These are phyloP conservation scores for Brassica napus DNA, from an alignment of 345 rosid species.

Conservation along the genomic window DNA sequence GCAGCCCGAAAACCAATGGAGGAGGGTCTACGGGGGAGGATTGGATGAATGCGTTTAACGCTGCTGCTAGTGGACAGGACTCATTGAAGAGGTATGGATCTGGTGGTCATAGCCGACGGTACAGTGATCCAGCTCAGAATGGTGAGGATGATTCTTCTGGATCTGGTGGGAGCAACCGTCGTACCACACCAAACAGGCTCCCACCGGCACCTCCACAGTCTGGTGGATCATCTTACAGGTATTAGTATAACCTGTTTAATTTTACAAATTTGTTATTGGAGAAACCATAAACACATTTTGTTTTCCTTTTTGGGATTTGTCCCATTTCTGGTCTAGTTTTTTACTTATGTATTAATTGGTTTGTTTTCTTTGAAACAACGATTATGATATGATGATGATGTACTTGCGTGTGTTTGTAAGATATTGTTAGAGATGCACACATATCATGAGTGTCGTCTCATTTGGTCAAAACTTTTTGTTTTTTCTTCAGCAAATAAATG, in stretches of 20 bases:
- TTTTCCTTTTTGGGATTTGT: slow-evolving; percentile 11
- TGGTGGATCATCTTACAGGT: slow-evolving; percentile 58
- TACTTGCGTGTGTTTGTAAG: slow-evolving; percentile 33
- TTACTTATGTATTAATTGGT: background rate
- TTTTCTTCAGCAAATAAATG: background rate
- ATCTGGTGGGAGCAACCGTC: slow-evolving; percentile 53
- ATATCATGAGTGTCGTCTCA: background rate
- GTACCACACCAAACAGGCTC: slow-evolving; percentile 75
- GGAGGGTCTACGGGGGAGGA: slow-evolving; percentile 73
- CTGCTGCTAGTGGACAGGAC: slow-evolving; percentile 74
- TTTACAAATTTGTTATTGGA: slow-evolving; percentile 21
- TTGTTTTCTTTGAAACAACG: background rate
- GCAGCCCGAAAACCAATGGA: slow-evolving; percentile 74
- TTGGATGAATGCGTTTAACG: slow-evolving; percentile 96
- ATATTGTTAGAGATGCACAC: slow-evolving; percentile 13
- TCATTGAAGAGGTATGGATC: slow-evolving; percentile 48
- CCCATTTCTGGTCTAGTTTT: slow-evolving; percentile 33
- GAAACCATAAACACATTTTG: background rate
- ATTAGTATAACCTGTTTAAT: slow-evolving; percentile 41
- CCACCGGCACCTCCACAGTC: slow-evolving; percentile 90
- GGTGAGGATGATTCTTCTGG: slow-evolving; percentile 65
- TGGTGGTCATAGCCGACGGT: slow-evolving; percentile 68
- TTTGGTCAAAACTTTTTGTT: background rate
- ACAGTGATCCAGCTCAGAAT: slow-evolving; percentile 71
- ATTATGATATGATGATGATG: slow-evolving; percentile 16